Evolutionary conservation across 805 yeast genomes (phyloP).

Genomic region (Jamesozyma spencerorum): DNA sequence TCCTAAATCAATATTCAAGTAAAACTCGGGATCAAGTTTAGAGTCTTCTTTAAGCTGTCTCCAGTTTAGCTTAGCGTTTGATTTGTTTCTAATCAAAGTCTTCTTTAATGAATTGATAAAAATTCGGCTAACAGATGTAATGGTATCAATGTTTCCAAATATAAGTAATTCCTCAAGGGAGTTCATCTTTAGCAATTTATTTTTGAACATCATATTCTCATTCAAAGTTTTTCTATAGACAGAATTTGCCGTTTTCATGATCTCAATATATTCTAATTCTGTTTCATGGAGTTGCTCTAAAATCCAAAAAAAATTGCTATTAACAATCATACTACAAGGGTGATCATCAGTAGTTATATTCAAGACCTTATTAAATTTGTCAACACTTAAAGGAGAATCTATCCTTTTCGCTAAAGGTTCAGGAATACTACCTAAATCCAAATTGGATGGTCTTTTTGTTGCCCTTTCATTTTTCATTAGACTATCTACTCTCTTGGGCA

Average conservation of each 20-base stretch:
- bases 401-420: conserved; percentile 22
- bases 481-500: background rate
- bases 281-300: conserved; percentile 27
- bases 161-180: conserved; percentile 31
- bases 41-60: conserved; percentile 4
- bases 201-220: conserved; percentile 23
- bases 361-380: conserved; percentile 13
- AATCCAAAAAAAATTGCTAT: conserved; percentile 11
- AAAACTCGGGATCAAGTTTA: background rate
- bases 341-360: conserved; percentile 4
- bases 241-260: conserved; percentile 24
- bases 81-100: background rate
- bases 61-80: conserved; percentile 9
- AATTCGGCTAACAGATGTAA: conserved; percentile 31
- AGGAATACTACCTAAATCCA: conserved; percentile 14
- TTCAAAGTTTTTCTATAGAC: conserved; percentile 30
- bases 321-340: background rate
- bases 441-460: conserved; percentile 19
- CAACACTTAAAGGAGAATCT: conserved; percentile 31
- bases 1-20: conserved; percentile 21
- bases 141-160: conserved; percentile 37
- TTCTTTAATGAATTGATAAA: conserved; percentile 18
- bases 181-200: conserved; percentile 22
- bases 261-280: conserved; percentile 29
- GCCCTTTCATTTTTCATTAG: conserved; percentile 1